Percentiles rank a stretch among this genome's conserved stretches.
Conservation (phyloP, 1,139 yeast genomes). For the Kurtzmaniella quercitrusa region DNA sequence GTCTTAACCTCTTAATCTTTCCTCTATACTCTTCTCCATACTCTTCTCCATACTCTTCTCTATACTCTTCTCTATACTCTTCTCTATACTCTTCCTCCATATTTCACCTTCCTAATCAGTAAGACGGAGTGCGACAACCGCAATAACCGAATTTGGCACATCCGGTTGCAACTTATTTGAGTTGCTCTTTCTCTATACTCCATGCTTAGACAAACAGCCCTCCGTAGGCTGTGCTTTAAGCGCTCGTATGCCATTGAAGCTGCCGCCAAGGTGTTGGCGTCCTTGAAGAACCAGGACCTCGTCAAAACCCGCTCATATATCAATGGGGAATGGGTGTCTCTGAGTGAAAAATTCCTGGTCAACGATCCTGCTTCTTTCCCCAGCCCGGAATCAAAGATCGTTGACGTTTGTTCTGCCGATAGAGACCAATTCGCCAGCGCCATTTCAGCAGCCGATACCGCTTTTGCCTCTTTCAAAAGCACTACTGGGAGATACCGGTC, state of each 20-base stretch:
- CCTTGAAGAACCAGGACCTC: constrained; percentile 27
- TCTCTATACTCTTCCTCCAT: not conserved
- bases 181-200: not conserved
- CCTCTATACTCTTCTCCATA: no score
- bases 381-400: constrained; percentile 25
- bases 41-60: not conserved
- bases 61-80: not conserved
- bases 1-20: no score
- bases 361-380: constrained; percentile 41
- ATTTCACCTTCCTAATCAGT: not conserved
- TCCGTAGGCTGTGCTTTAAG: not conserved
- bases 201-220: not conserved
- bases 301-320: constrained; percentile 37
- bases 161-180: not conserved
- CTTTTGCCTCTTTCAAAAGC: constrained; percentile 33
- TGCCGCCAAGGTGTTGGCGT: constrained; percentile 13
- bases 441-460: constrained; percentile 30
- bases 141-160: not conserved
- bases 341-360: constrained; percentile 30
- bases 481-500: constrained; percentile 40
- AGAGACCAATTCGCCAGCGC: constrained; percentile 34
- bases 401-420: constrained; percentile 35
- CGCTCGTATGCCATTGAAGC: constrained; percentile 12
- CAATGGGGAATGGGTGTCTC: constrained; percentile 41
- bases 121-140: constrained; percentile 1